Evolutionary conservation across 192 early-diverging fungal species (phyloP).

Genomic region (Coemansia sp.): DNA sequence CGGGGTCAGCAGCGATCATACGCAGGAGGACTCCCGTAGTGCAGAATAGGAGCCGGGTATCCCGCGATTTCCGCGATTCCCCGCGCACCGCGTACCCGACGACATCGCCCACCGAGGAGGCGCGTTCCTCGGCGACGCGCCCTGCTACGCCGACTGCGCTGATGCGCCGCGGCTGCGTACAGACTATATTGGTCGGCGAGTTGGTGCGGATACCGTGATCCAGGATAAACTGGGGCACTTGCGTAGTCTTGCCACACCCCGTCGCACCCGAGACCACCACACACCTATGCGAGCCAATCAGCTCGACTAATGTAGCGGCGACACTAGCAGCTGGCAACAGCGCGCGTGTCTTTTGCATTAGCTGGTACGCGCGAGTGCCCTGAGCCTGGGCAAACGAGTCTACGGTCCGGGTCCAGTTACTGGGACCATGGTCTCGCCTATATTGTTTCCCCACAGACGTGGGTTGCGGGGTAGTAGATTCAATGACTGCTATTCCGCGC

Average conservation of each 20-base stretch:
- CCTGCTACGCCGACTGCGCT: conserved; percentile 68
- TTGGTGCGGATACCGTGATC: conserved; percentile 61
- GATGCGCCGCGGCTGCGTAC: conserved; percentile 91
- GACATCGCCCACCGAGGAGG: conserved; percentile 7
- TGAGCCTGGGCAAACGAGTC: conserved; percentile 18
- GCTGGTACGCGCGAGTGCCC: conserved; percentile 10
- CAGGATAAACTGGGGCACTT: conserved; percentile 87
- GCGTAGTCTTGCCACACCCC: conserved; percentile 63
- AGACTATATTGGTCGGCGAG: conserved; percentile 64
- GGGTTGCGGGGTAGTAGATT: not conserved
- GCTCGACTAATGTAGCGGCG: conserved; percentile 3
- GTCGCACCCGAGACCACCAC: conserved; percentile 51
- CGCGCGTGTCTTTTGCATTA: conserved; percentile 29
- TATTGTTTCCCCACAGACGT: not conserved
- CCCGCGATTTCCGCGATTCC: conserved; percentile 56
- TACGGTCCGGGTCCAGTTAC: conserved; percentile 16
- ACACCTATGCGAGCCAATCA: conserved; percentile 15
- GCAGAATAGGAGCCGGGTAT: conserved; percentile 65
- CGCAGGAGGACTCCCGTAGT: conserved; percentile 70
- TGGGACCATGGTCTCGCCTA: not conserved
- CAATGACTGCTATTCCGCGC: conserved; percentile 34
- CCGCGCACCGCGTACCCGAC: conserved; percentile 70
- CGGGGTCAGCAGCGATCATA: conserved; percentile 41
- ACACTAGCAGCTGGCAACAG: conserved; percentile 23
- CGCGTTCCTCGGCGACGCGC: conserved; percentile 64